Evolutionary conservation across 176 grass and related monocot species (phyloP).

Genomic region (Carex myosuroides): DNA sequence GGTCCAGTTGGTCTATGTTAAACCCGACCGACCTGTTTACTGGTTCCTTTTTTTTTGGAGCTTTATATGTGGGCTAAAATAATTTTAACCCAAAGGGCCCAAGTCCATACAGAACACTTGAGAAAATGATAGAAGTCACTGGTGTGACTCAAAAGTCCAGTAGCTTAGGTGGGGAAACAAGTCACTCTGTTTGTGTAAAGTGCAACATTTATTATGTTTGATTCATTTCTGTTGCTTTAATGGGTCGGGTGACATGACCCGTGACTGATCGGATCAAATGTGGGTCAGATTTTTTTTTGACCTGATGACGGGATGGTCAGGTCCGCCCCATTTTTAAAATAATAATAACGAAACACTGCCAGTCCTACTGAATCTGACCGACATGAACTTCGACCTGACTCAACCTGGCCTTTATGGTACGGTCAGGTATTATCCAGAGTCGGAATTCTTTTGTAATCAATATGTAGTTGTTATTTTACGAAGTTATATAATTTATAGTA

Average conservation of each 20-base stretch:
- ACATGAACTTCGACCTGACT: neutral
- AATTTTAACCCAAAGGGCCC: neutral
- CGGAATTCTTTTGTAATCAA: neutral
- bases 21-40: neutral
- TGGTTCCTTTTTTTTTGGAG: neutral
- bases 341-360: neutral
- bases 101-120: neutral
- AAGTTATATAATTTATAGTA: neutral
- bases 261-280: neutral
- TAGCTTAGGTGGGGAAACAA: neutral
- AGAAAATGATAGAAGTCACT: neutral
- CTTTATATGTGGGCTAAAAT: neutral
- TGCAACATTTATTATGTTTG: neutral
- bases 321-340: neutral
- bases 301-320: too few species aligned
- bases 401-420: neutral
- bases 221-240: neutral
- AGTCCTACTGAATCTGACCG: neutral
- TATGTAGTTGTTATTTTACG: neutral
- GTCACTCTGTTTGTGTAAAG: neutral
- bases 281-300: neutral
- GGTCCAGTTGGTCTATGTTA: neutral
- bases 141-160: neutral
- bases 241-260: neutral
- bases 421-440: neutral